Base-by-base conservation (phyloP, 306 rosid genomes). In the Acmispon strigosus region DNA sequence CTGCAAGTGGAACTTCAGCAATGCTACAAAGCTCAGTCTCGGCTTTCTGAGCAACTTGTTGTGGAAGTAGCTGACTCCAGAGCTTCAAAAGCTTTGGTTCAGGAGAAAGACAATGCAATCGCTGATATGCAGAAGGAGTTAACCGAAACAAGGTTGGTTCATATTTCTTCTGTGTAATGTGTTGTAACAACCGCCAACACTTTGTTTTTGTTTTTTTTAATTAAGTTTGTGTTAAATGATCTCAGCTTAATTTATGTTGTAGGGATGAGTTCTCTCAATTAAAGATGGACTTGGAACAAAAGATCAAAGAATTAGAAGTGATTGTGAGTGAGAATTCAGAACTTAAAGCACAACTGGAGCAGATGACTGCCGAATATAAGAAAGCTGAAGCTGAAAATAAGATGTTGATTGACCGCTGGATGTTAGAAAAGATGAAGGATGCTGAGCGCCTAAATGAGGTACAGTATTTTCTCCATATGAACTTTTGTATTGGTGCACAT, bases 371-470 rank as follows among this genome's bases (percentile, higher is more conserved):
- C 18, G 85, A 84, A 70, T 92, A 86, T 13, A 86, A 76, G 75
- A 86, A 85, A 66, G 90, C 96, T 14, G 97, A 91, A 75, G 87
- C 90, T 63, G 97, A 95, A 79, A 95, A 82, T 78, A 95, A 89
- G 84, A 86, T 89, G 96, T 83, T 95, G 74, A 75, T 89, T 78
- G 97, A 95, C 27, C 91, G 97, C 66, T 95, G 96, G 99, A 89
- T 91, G 97, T 82, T 95, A 70, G 96, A 89, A 78, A 94, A 95
- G 81, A 95, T 95, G 99, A 86, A 91, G 88, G 99, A 95, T 19
- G 99, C 99, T n/a, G 97, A 95, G 72, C 99, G 97, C 62, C 85
- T 95, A 17, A 95, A 95, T 60, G 99, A 91, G 99, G 99, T 95
- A 82, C 7, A 52, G 19, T 39, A 45, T 56, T 34, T 52, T 59